phyloP scores from a whole-genome alignment of 768 basidiomycete genomes.

The Suillus spraguei region DNA sequence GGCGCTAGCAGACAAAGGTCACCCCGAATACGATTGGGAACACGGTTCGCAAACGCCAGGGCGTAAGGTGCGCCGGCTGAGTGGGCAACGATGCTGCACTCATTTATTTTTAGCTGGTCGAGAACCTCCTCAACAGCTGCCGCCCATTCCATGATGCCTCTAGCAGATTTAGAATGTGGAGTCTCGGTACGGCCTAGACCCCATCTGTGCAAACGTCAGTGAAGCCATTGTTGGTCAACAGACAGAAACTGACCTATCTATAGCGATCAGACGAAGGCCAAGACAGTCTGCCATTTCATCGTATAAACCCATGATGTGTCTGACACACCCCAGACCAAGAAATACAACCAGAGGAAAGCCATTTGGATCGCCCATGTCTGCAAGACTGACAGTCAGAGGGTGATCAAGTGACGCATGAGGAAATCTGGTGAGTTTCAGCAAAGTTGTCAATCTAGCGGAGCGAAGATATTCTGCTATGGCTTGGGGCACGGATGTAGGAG shows the following conservation, averaged over 20 bases:
- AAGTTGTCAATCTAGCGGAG: constrained; percentile 81
- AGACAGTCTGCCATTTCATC: constrained; percentile 94
- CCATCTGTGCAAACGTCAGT: constrained; percentile 56
- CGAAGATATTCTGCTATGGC: constrained; percentile 85
- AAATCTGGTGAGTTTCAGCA: constrained; percentile 75
- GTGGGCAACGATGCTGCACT: constrained; percentile 92
- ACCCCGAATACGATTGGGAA: constrained; percentile 76
- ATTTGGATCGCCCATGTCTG: constrained; percentile 85
- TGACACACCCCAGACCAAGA: constrained; percentile 90
- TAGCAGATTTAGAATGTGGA: constrained; percentile 59
- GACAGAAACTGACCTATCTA: constrained; percentile 71
- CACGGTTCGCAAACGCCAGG: constrained; percentile 79
- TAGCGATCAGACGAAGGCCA: constrained; percentile 86
- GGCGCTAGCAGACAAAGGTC: constrained; percentile 90
- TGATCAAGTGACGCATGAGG: constrained; percentile 77
- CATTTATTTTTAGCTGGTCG: constrained; percentile 72
- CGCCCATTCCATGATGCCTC: constrained; percentile 91
- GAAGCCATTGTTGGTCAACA: not conserved
- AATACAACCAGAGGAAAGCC: constrained; percentile 91
- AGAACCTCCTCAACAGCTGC: constrained; percentile 88
- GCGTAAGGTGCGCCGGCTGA: constrained; percentile 96
- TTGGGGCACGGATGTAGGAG: constrained; percentile 64
- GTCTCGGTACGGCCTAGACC: constrained; percentile 88
- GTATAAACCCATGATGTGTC: constrained; percentile 93
- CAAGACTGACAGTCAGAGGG: constrained; percentile 86